Conservation (phyloP, 108 stramenopile species). For the Licmophora abbreviata region DNA sequence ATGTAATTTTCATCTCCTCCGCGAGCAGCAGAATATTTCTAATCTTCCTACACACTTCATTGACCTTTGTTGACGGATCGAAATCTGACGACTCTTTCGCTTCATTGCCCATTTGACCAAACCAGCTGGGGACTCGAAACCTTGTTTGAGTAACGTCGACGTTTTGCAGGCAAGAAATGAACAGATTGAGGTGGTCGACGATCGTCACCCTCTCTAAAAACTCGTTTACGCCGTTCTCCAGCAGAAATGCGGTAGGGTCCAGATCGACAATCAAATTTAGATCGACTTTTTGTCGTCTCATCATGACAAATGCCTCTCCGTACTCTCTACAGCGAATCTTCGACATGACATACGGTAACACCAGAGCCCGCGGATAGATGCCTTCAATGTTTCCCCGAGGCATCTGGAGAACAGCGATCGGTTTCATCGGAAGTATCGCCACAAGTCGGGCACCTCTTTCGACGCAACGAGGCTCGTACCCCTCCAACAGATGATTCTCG, state of each 20-base stretch:
- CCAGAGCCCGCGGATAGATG: slow-evolving; percentile 70
- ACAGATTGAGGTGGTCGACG: slow-evolving; percentile 80
- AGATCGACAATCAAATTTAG: slow-evolving; percentile 79
- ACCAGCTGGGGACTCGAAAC: slow-evolving; percentile 70
- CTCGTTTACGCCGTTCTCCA: slow-evolving; percentile 42
- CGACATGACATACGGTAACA: slow-evolving; percentile 63
- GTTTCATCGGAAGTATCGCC: slow-evolving; percentile 50
- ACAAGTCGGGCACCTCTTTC: slow-evolving; percentile 76
- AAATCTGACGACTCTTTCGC: slow-evolving; percentile 12
- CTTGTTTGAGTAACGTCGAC: slow-evolving; percentile 52
- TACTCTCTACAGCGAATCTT: slow-evolving; percentile 41
- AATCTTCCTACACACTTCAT: slow-evolving; percentile 55
- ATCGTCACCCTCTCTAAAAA: slow-evolving; percentile 49
- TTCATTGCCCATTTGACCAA: slow-evolving; percentile 4
- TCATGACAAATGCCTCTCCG: slow-evolving; percentile 55
- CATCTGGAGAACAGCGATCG: slow-evolving; percentile 68
- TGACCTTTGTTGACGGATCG: slow-evolving; percentile 68
- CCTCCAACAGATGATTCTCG: slow-evolving; percentile 49
- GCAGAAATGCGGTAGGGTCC: slow-evolving; percentile 45
- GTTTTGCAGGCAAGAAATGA: slow-evolving; percentile 66
- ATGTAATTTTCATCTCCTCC: slow-evolving; percentile 31
- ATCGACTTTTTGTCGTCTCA: slow-evolving; percentile 81
- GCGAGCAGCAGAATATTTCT: slow-evolving; percentile 55
- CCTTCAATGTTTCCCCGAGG: slow-evolving; percentile 83
- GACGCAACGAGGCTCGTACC: slow-evolving; percentile 78